These are phyloP conservation scores for Rhizoclosmatium globosum DNA, from an alignment of 192 early-diverging fungal genomes.

Conservation along the genomic window DNA sequence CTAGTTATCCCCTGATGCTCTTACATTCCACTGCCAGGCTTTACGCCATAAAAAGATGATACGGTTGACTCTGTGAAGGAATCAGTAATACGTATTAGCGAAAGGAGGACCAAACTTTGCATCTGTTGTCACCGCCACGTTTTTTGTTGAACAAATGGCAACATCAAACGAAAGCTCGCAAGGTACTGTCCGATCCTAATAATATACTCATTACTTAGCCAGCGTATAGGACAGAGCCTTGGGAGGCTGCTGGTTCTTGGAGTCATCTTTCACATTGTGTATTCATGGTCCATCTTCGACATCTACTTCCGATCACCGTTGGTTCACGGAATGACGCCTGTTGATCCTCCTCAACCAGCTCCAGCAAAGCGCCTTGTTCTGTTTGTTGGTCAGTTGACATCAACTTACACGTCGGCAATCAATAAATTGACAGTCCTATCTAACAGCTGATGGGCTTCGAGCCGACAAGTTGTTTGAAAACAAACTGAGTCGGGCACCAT, in stretches of 20 bases:
- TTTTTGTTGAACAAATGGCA: neutral
- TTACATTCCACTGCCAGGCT: neutral
- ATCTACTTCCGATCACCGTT: constrained; percentile 99
- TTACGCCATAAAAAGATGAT: neutral
- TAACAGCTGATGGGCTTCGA: constrained; percentile 90
- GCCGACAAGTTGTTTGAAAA: constrained; percentile 91
- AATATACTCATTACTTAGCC: too few relatives aligned
- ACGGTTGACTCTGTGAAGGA: neutral
- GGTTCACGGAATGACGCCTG: constrained; percentile 95
- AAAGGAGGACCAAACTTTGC: neutral
- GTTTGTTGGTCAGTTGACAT: constrained; percentile 82
- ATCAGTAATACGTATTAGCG: too few relatives aligned
- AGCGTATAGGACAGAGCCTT: too few relatives aligned
- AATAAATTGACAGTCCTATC: too few relatives aligned
- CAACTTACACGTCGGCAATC: too few relatives aligned
- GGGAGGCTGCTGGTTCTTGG: constrained; percentile 73
- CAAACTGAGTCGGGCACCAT: constrained; percentile 51
- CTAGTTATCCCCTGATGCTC: too few relatives aligned
- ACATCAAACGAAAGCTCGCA: neutral
- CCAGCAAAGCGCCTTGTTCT: constrained; percentile 90
- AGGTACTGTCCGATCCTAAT: neutral
- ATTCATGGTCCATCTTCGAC: constrained; percentile 93
- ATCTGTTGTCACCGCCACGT: neutral
- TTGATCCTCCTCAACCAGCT: constrained; percentile 70
- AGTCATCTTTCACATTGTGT: constrained; percentile 90